A percentile compares a stretch with the other conserved stretches of the same genome.
phyloP scores from a whole-genome alignment of 2,329 filamentous ascomycete species.

The Aureobasidium leucospermi region DNA sequence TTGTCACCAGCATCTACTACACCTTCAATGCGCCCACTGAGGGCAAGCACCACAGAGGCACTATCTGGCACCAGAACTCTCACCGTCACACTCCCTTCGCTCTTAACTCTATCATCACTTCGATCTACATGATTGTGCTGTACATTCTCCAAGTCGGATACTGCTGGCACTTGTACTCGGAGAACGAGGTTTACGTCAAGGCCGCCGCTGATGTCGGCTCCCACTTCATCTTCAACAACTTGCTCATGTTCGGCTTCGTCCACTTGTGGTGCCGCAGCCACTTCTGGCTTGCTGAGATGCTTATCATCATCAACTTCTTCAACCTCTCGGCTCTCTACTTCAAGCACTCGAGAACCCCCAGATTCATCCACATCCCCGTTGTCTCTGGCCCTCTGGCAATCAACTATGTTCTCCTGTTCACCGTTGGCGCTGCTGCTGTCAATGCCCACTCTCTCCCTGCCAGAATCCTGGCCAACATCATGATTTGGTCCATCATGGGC shows the following conservation, averaged over 20 bases:
- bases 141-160: slow-evolving; percentile 72
- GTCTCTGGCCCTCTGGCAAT: slow-evolving; percentile 75
- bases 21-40: slow-evolving; percentile 57
- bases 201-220: slow-evolving; percentile 69
- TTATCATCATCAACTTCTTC: slow-evolving; percentile 73
- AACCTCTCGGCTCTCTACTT: slow-evolving; percentile 76
- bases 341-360: slow-evolving; percentile 53
- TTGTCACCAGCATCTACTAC: slow-evolving; percentile 70
- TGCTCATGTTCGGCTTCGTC: slow-evolving; percentile 74
- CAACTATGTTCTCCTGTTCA: slow-evolving; percentile 81
- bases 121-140: slow-evolving; percentile 73
- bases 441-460: slow-evolving; percentile 59
- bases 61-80: slow-evolving; percentile 69
- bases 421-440: slow-evolving; percentile 81
- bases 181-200: slow-evolving; percentile 54
- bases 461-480: slow-evolving; percentile 77
- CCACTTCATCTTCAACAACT: slow-evolving; percentile 81
- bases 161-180: slow-evolving; percentile 66
- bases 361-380: slow-evolving; percentile 68
- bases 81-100: slow-evolving; percentile 64
- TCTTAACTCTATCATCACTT: slow-evolving; percentile 55
- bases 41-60: slow-evolving; percentile 46
- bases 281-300: slow-evolving; percentile 68
- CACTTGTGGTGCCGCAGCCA: slow-evolving; percentile 72
- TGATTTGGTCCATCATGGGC: slow-evolving; percentile 75